Base-by-base conservation (phyloP, 2,329 filamentous ascomycete genomes). In the Colletotrichum theobromicola region DNA sequence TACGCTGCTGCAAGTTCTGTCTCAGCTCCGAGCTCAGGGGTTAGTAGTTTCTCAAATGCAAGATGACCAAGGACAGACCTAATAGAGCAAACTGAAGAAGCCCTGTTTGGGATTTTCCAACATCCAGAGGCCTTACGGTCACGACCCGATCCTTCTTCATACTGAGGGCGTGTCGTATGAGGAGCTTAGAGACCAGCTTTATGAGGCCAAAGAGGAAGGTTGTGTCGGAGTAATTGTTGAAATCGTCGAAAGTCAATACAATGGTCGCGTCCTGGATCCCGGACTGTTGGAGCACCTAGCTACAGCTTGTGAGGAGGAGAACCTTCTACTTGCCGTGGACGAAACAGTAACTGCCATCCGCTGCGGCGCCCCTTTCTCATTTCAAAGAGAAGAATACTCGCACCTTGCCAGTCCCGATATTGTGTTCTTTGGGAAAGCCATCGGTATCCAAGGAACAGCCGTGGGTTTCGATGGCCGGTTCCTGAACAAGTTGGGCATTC, bases 351-450 rank as follows among this genome's bases (percentile, higher is more conserved):
- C 78, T 4, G 78, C 78, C 0, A 76, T 80, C 57, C 75, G 78
- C 2, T 80, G 78, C 12, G 78, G 78, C 62, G 74, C 77, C 12
- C 81, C 79, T 21, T 83, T 83, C 71, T 26, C 77, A 7, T 80
- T 80, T 46, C 78, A 78, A 67, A 63, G 78, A 18, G 76, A 77
- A 18, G 78, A 79, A 37, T 80, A 79, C 58, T 66, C 66, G 9
- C 42, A 68, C 2, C 5, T 72, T 3, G 73, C 66, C 10, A 60
- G 60, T 8, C 78, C 78, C 1, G 78, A 80, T 21, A 35, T 80
- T 2, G 78, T 79, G 60, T 79, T 80, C 35, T 79, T 80, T 30
- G 78, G 78, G 4, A 79, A 78, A 32, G 77, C 68, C 6, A 58
- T 30, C 1, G 65, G 67, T 7, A 61, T 58, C 2, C 75, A 67